Base-by-base conservation (phyloP, 768 basidiomycete species). In the Amanita inopinata region DNA sequence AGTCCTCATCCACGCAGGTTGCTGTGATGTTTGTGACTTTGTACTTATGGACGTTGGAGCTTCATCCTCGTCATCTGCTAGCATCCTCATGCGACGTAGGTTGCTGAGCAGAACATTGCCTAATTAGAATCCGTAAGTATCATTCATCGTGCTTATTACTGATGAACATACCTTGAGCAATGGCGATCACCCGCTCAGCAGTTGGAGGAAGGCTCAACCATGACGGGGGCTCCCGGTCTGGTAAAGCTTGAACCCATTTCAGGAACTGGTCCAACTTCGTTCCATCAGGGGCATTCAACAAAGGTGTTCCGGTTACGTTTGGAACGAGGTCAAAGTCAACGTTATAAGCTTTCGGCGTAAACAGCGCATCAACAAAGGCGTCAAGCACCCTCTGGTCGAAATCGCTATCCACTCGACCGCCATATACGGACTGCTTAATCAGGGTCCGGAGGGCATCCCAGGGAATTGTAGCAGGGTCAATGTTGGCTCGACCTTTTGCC, bases 371-470 rank as follows among this genome's bases (percentile, higher is more conserved):
- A 24, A 97, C 91, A 56, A 98, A 98, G 11, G 90, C 78, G 57
- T 97, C 88, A 35, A 99, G 71, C 39, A 96, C 83, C 50, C 74
- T 70, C 56, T 97, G 94, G 57, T 99, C 96, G 56, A 90, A 92
- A 60, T 93, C 89, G 49, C 89, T 92, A 65, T 97, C 93, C 38
- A 96, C 71, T 44, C 93, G 70, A 10, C 94, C 92, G 46, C 92
- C 90, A 53, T 99, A 99, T 15, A 99, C 86, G 5, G 91, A 91
- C 56, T 97, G 88, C 55, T 94, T 97, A 66, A 99, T 76, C 40
- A 98, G 72, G 0, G 84, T 85, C 27, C 91, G 76, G n/a, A 99
- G 65, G 9, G 96, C 94, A 51, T 84, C 80, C 93, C 96, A 98
- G 3, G 96, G 96, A 38, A 99, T 92, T 7, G 73, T 69, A 0